Evolutionary conservation across 768 basidiomycete genomes (phyloP), one percentile per base, ranked within the genome.

Genomic region (Candolleomyces efflorescens): DNA sequence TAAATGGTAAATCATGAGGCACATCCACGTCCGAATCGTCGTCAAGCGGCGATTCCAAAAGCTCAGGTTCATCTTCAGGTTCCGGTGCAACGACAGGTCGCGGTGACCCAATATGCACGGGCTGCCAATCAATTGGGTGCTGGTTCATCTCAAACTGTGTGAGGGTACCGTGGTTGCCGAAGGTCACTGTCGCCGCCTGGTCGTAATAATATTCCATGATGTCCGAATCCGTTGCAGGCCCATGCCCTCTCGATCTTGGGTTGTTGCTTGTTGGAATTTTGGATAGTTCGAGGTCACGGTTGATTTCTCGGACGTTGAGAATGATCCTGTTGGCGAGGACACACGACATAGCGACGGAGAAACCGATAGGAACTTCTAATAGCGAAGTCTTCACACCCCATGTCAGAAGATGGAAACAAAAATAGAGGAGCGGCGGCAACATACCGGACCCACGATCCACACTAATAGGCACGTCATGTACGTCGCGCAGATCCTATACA

Each of bases 291-390:
- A 66, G 49, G 10, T 72, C 69, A 18, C 67, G 67, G 48, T 73
- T 75, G 15, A 75, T 69, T 48, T 71, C 65, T 10, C 82, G 81
- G 24, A 85, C 79, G 60, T 84, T 85, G 32, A 85, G 71, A 23
- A 81, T 76, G 13, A 84, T 74, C 20, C 83, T 73, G 63, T 80
- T 85, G n/a, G 80, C 75, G 54, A 85, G 71, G 5, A 82, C 78
- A 63, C 81, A 83, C 0, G 83, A 81, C 68, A 86, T 72, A 1
- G 83, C 81, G 20, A 83, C 74, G 3, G 82, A 75, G 67, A 84
- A 86, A 13, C 80, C 82, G 56, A 85, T 76, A 0, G 83, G 81
- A 22, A 82, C 75, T 68, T 83, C 83, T 13, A 81, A 63, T 6
- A 79, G 72, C 9, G 63, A 64, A 46, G 64, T 52, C 79, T 81